Evolutionary conservation across 2,329 filamentous ascomycete genomes (phyloP).

Genomic region (Sarocladium oryzae): DNA sequence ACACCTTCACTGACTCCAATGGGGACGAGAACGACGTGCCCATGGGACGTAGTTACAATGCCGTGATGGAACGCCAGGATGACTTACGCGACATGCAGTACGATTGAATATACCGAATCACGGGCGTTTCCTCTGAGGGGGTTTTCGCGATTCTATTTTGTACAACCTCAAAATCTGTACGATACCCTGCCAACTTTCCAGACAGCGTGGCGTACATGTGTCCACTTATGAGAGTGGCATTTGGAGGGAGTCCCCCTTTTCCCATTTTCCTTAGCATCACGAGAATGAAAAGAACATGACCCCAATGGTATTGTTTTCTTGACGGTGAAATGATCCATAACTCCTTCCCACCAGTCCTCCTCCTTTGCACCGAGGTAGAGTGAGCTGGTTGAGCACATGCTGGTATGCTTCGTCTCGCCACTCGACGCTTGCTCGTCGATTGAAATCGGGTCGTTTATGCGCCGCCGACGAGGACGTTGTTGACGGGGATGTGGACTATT

Average conservation of each 20-base stretch:
- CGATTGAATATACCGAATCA: neutral
- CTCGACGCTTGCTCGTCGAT: neutral
- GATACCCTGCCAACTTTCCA: neutral
- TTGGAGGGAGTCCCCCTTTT: neutral
- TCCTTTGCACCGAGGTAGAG: neutral
- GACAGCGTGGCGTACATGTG: neutral
- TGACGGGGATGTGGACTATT: constrained; percentile 61
- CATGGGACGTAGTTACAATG: constrained; percentile 51
- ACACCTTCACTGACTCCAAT: constrained; percentile 66
- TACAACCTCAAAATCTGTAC: constrained; percentile 2
- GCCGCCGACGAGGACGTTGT: constrained; percentile 63
- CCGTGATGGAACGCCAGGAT: constrained; percentile 42
- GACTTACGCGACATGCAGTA: constrained; percentile 16
- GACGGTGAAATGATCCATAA: neutral
- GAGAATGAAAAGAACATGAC: constrained; percentile 3
- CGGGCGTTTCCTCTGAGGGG: too few species aligned
- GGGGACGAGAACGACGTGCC: constrained; percentile 58
- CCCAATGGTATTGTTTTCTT: neutral
- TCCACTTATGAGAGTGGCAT: neutral
- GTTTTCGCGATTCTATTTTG: constrained; percentile 6
- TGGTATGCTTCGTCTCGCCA: neutral
- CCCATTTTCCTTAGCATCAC: constrained; percentile 3
- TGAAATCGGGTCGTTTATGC: constrained; percentile 37
- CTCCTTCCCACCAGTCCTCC: neutral
- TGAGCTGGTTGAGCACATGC: neutral